Evolutionary conservation across 2,329 filamentous ascomycete genomes (phyloP), one percentile per base, ranked within the genome.

Genomic region (Mycosphaerelloides madeirae): DNA sequence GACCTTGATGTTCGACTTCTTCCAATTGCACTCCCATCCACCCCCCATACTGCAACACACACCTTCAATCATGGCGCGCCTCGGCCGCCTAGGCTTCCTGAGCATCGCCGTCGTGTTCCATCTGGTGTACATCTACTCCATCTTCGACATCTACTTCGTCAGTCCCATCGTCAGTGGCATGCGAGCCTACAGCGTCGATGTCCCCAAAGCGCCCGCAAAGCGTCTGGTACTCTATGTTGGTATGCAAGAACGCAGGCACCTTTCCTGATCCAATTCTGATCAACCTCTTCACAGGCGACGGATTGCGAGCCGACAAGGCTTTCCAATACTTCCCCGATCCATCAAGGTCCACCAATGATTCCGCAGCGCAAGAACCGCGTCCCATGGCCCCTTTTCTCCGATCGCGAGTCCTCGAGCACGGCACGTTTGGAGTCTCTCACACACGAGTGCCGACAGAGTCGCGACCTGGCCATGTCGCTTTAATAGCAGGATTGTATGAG

Each of bases 131-230:
- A 84, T 95, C 44, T 86, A 84, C 64, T 95, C 89, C 48, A 97
- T 97, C 61, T 98, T 98, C 70, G 90, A 96, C 67, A 93, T 97
- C 53, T 97, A 98, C 70, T 98, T 98, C 64, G 89, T 96, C 63
- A 96, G 89, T 65, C 93, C 93, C 16, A 93, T 98, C 57, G 93
- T 97, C 43, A 86, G 84, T 72, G 93, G 93, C 63, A 98, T 98
- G 93, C 81, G 79, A 61, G 78, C 89, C 48, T 90, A 88, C 68
- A 71, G 74, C 35, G 75, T 94, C 29, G 79, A 89, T 48, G 76
- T 83, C 70, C 78, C 39, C 15, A 52, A 84, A 65, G 79, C 90
- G 16, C 93, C 93, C 1, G 91, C 94, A 4, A 87, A 93, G 67
- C 81, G 93, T 52, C 76, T 98, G 46, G 85, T 98, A 38, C 78